These are phyloP conservation scores for Magnolia kwangsiensis DNA, from an alignment of 164 flowering plant genomes.

Conservation along the genomic window DNA sequence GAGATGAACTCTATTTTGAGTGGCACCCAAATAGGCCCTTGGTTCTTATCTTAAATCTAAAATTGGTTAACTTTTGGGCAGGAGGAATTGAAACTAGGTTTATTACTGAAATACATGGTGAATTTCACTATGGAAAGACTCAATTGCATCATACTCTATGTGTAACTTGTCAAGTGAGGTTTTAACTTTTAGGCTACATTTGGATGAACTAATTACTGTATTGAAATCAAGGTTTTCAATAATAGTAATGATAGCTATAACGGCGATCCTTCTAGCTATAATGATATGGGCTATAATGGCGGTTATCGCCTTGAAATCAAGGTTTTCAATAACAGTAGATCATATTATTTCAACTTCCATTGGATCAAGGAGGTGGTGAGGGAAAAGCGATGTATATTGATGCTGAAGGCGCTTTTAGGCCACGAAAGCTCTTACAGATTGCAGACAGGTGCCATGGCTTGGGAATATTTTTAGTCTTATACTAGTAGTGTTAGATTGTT, in stretches of 20 bases:
- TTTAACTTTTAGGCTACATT: neutral
- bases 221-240: too few relatives aligned
- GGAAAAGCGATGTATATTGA: conserved; percentile 98
- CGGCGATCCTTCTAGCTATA: too few relatives aligned
- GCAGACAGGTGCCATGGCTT: conserved; percentile 69
- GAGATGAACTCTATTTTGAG: too few relatives aligned
- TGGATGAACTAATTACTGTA: too few relatives aligned
- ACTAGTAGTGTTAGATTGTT: too few relatives aligned
- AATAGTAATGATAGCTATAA: too few relatives aligned
- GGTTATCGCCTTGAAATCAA: too few relatives aligned
- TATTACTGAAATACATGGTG: conserved; percentile 92
- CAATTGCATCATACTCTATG: conserved; percentile 94
- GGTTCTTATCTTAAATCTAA: too few relatives aligned
- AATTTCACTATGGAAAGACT: conserved; percentile 93
- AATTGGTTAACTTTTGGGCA: too few relatives aligned
- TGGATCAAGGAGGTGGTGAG: conserved; percentile 98
- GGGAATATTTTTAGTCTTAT: too few relatives aligned
- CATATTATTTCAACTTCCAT: conserved; percentile 68
- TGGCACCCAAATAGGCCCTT: too few relatives aligned
- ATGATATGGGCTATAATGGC: too few relatives aligned
- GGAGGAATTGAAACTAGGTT: conserved; percentile 96
- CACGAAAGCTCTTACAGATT: conserved; percentile 85
- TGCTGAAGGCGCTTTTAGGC: conserved; percentile 99
- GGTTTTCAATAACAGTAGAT: neutral
- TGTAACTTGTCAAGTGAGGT: conserved; percentile 87